These are phyloP conservation scores for Colletotrichum higginsianum DNA, from an alignment of 2,329 filamentous ascomycete genomes.

Conservation along the genomic window DNA sequence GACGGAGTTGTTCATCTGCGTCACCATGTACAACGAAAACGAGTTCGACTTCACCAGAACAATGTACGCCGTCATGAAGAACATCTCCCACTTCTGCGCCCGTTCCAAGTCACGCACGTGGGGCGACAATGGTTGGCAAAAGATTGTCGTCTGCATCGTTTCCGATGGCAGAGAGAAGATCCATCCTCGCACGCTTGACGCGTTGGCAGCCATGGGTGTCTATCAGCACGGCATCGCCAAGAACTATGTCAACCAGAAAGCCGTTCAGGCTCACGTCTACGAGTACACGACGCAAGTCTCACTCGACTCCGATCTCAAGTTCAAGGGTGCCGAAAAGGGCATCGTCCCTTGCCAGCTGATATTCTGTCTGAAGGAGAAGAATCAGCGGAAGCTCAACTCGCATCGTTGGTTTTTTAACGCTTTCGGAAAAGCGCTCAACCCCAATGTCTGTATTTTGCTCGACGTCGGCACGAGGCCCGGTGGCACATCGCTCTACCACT, in stretches of 20 bases:
- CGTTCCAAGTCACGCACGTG: constrained; percentile 93
- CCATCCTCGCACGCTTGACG: constrained; percentile 92
- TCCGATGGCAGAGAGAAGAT: constrained; percentile 93
- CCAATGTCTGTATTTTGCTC: constrained; percentile 96
- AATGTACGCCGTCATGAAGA: constrained; percentile 99
- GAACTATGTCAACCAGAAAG: constrained; percentile 96
- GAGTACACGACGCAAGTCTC: constrained; percentile 99
- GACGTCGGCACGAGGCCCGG: constrained; percentile 96
- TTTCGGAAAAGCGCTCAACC: constrained; percentile 91
- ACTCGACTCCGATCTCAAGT: constrained; percentile 94
- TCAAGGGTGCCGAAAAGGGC: constrained; percentile 99
- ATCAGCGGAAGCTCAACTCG: constrained; percentile 97
- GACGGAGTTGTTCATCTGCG: constrained; percentile 95
- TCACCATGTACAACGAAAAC: constrained; percentile 99
- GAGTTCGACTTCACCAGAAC: constrained; percentile 97
- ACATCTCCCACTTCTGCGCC: constrained; percentile 96
- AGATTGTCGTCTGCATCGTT: constrained; percentile 98
- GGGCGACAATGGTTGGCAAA: constrained; percentile 98
- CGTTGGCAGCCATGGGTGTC: constrained; percentile 94
- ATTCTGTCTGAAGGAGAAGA: constrained; percentile 98
- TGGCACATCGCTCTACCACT: constrained; percentile 91
- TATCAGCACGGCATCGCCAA: constrained; percentile 99
- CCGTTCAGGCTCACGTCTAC: constrained; percentile 97
- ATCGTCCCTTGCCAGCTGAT: constrained; percentile 99
- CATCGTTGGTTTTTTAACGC: constrained; percentile 99